A percentile compares a stretch with the other conserved stretches of the same genome.
These are phyloP conservation scores for Garcia nutans DNA, from an alignment of 345 rosid genomes.

Conservation along the genomic window DNA sequence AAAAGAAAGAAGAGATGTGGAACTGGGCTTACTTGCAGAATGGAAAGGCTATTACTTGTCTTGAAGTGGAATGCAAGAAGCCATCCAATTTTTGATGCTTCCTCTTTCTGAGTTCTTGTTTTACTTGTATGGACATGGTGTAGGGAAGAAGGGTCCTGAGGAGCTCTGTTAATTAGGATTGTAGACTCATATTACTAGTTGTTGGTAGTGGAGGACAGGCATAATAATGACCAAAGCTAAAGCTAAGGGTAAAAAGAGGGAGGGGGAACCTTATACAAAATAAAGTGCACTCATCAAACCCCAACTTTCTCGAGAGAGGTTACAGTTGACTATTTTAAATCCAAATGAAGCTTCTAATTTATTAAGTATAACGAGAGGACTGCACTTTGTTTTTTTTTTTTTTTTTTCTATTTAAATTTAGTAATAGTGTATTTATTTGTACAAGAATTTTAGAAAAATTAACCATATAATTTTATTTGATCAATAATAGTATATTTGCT, in stretches of 20 bases:
- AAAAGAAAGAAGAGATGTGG: background rate
- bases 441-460: too few species aligned
- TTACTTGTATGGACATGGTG: slow-evolving; percentile 8
- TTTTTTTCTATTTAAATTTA: too few species aligned
- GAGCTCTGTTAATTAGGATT: slow-evolving; percentile 23
- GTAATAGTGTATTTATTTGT: too few species aligned
- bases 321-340: slow-evolving; percentile 12
- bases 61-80: slow-evolving; percentile 11
- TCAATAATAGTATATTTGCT: too few species aligned
- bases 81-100: background rate
- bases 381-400: too few species aligned
- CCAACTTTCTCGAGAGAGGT: slow-evolving; percentile 26
- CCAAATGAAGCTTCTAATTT: too few species aligned
- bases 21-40: slow-evolving; percentile 23
- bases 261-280: slow-evolving; percentile 58
- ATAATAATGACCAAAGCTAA: slow-evolving; percentile 36
- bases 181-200: background rate
- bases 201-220: slow-evolving; percentile 39
- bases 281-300: slow-evolving; percentile 41
- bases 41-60: background rate
- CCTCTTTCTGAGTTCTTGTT: slow-evolving; percentile 14
- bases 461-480: too few species aligned
- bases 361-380: too few species aligned
- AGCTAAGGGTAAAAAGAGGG: slow-evolving; percentile 19
- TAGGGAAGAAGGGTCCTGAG: slow-evolving; percentile 18